Evolutionary conservation across 495 filamentous ascomycete species (phyloP).

Genomic region (Neurospora sp.): DNA sequence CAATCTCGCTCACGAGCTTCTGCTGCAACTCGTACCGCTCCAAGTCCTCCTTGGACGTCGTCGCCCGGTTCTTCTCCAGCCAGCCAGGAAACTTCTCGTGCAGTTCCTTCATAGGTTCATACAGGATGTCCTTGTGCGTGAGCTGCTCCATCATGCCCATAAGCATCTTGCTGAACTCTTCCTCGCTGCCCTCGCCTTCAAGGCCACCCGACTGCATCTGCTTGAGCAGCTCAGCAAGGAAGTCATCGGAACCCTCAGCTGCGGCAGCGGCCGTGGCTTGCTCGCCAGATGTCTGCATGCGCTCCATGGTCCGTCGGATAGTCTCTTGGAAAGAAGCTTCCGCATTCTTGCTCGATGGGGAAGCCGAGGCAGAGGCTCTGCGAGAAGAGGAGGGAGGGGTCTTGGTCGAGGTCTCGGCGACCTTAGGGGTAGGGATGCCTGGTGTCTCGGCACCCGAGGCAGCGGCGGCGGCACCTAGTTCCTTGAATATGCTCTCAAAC

Average conservation of each 20-base stretch:
- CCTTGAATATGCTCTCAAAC: conserved; percentile 76
- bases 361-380: conserved; percentile 5
- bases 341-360: conserved; percentile 6
- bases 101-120: conserved; percentile 97
- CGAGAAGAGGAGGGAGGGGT: not conserved
- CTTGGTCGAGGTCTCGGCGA: not conserved
- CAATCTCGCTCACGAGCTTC: conserved; percentile 73
- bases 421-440: conserved; percentile 4
- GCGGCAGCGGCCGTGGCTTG: conserved; percentile 70
- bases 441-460: conserved; percentile 8
- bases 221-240: conserved; percentile 77
- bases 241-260: conserved; percentile 60
- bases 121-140: conserved; percentile 94
- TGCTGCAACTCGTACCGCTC: conserved; percentile 75
- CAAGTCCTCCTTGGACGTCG: conserved; percentile 56
- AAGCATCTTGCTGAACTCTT: conserved; percentile 85
- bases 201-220: conserved; percentile 54
- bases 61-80: conserved; percentile 67
- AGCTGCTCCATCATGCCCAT: conserved; percentile 98
- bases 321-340: conserved; percentile 78
- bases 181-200: conserved; percentile 58
- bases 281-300: conserved; percentile 80
- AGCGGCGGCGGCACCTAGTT: conserved; percentile 47
- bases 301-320: conserved; percentile 83
- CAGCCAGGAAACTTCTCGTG: conserved; percentile 82